phyloP scores from a whole-genome alignment of 257 asterid genomes.

The Solanum commersonii region DNA sequence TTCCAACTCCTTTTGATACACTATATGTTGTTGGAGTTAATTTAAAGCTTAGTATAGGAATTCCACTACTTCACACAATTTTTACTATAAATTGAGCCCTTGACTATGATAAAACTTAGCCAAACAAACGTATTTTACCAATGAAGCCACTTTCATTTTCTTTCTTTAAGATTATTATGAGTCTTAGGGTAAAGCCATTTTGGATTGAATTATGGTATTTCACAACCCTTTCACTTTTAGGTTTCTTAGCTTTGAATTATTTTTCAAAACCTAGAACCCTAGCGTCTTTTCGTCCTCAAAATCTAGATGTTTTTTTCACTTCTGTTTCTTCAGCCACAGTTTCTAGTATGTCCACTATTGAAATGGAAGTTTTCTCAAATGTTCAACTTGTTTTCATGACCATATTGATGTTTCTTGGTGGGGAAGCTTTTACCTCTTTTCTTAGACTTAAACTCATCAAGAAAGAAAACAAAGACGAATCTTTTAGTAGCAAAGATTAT shows the following conservation, averaged over 20 bases:
- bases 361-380: conserved; percentile 47
- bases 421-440: conserved; percentile 36
- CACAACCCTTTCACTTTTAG: conserved; percentile 18
- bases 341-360: conserved; percentile 40
- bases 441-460: conserved; percentile 13
- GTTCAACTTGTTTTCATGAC: conserved; percentile 30
- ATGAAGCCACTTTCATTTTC: not conserved
- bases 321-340: conserved; percentile 30
- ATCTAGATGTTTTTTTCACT: conserved; percentile 32
- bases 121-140: not conserved
- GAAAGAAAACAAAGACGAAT: not conserved
- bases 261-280: conserved; percentile 4
- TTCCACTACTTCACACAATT: not conserved
- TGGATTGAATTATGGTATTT: conserved; percentile 24
- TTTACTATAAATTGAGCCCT: not conserved
- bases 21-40: not conserved
- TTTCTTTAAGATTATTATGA: not conserved
- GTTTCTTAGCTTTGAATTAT: conserved; percentile 20
- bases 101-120: not conserved
- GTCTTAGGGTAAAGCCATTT: conserved; percentile 18
- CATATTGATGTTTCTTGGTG: conserved; percentile 34
- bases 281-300: not conserved
- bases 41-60: not conserved
- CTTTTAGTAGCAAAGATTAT: not conserved
- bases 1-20: not conserved